These are phyloP conservation scores for Hippophae rhamnoides DNA, from an alignment of 306 rosid species.

Conservation along the genomic window DNA sequence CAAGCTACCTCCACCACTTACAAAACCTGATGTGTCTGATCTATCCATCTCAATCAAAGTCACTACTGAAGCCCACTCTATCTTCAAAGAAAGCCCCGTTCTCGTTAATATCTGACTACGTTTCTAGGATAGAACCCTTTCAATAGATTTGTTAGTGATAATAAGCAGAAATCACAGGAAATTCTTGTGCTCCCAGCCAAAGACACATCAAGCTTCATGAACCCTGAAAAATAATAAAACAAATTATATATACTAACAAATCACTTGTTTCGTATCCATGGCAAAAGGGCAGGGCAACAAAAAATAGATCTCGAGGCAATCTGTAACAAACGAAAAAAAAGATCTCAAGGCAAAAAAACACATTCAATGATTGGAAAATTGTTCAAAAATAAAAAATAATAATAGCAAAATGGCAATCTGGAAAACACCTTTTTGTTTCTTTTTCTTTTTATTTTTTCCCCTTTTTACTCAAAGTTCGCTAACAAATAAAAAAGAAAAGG, in stretches of 20 bases:
- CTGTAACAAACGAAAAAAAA: too few species aligned
- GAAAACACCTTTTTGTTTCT: too few species aligned
- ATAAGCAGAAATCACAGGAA: constrained; percentile 47
- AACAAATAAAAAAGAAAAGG: too few species aligned
- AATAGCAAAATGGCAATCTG: too few species aligned
- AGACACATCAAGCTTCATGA: constrained; percentile 60
- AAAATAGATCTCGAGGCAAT: too few species aligned
- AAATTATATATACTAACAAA: background rate
- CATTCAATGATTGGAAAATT: too few species aligned
- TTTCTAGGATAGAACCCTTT: constrained; percentile 90
- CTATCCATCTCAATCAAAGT: constrained; percentile 53
- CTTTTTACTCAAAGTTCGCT: too few species aligned
- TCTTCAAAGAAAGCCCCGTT: constrained; percentile 25
- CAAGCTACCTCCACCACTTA: constrained; percentile 55
- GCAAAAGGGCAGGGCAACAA: too few species aligned
- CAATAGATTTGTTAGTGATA: constrained; percentile 35
- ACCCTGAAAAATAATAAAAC: constrained; percentile 40
- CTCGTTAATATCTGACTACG: constrained; percentile 54
- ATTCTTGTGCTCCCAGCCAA: constrained; percentile 57
- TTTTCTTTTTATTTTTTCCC: too few species aligned
- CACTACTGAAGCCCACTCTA: constrained; percentile 13
- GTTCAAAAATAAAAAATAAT: too few species aligned
- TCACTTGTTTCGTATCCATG: too few species aligned
- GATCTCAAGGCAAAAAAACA: too few species aligned
- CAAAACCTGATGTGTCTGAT: constrained; percentile 89